phyloP scores from a whole-genome alignment of 75 land plant genomes.

The Sequoiadendron giganteum region DNA sequence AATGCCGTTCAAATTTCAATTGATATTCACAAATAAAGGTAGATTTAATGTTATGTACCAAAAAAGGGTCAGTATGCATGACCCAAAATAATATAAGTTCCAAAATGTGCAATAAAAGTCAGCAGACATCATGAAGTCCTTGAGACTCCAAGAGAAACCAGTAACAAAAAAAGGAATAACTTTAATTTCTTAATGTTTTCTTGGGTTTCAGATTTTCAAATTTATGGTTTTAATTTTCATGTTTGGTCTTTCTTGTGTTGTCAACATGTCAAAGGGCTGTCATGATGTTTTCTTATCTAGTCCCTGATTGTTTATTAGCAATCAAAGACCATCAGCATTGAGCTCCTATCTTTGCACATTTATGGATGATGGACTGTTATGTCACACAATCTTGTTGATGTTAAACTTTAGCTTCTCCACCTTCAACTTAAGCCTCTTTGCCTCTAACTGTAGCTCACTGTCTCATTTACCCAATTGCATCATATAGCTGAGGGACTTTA shows the following conservation, averaged over 20 bases:
- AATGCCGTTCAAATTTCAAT: too few species aligned
- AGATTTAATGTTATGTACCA: too few species aligned
- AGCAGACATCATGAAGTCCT: too few species aligned
- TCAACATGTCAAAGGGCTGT: too few species aligned
- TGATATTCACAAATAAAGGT: too few species aligned
- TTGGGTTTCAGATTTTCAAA: neutral
- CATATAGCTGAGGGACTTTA: neutral
- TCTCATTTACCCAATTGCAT: neutral
- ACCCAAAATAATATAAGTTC: too few species aligned
- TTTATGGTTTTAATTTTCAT: neutral
- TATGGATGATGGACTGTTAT: neutral
- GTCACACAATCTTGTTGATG: neutral
- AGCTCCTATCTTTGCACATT: neutral
- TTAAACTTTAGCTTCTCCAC: neutral
- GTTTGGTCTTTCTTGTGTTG: neutral
- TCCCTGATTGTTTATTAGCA: too few species aligned
- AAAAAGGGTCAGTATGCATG: too few species aligned
- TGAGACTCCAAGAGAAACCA: too few species aligned
- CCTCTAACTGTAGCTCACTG: neutral
- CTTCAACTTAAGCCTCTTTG: neutral
- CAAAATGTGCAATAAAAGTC: too few species aligned
- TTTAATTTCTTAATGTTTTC: neutral
- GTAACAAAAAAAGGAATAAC: neutral
- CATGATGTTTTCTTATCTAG: too few species aligned
- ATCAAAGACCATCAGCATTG: too few species aligned